Percentiles rank a stretch among this genome's conserved stretches.
Evolutionary conservation across 2,329 filamentous ascomycete species (phyloP).

Genomic region (Microcyclosporella mali): DNA sequence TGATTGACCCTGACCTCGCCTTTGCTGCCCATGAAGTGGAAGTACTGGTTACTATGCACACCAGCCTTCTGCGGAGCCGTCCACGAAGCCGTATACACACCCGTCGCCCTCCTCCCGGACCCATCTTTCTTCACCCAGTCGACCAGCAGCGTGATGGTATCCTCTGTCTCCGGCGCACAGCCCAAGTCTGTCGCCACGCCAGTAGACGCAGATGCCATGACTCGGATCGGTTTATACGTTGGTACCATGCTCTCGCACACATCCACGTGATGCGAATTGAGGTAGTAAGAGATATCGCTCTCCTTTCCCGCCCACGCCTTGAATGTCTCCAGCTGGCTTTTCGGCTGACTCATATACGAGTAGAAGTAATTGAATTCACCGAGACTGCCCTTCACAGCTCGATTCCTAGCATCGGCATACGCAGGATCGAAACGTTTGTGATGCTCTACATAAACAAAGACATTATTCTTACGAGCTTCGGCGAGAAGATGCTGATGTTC

Average conservation of each 20-base stretch:
- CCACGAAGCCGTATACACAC: conserved; percentile 90
- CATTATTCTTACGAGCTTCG: conserved; percentile 64
- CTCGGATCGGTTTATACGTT: conserved; percentile 69
- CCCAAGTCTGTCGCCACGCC: conserved; percentile 74
- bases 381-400: conserved; percentile 57
- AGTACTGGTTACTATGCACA: conserved; percentile 96
- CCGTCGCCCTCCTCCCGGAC: conserved; percentile 65
- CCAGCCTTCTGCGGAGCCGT: conserved; percentile 87
- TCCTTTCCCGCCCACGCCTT: conserved; percentile 89
- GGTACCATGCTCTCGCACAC: conserved; percentile 88
- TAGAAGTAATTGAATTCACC: conserved; percentile 99
- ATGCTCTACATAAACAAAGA: conserved; percentile 91
- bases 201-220: conserved; percentile 69
- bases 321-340: conserved; percentile 88
- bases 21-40: conserved; percentile 81
- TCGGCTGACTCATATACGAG: conserved; percentile 91
- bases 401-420: conserved; percentile 78
- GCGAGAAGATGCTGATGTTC: conserved; percentile 73
- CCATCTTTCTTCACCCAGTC: conserved; percentile 73
- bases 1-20: conserved; percentile 89
- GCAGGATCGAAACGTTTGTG: conserved; percentile 95
- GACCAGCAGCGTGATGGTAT: conserved; percentile 85
- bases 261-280: conserved; percentile 92
- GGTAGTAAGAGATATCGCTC: conserved; percentile 91
- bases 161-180: conserved; percentile 75